Conservation (phyloP, 306 rosid genomes). For the Trifolium fragiferum region DNA sequence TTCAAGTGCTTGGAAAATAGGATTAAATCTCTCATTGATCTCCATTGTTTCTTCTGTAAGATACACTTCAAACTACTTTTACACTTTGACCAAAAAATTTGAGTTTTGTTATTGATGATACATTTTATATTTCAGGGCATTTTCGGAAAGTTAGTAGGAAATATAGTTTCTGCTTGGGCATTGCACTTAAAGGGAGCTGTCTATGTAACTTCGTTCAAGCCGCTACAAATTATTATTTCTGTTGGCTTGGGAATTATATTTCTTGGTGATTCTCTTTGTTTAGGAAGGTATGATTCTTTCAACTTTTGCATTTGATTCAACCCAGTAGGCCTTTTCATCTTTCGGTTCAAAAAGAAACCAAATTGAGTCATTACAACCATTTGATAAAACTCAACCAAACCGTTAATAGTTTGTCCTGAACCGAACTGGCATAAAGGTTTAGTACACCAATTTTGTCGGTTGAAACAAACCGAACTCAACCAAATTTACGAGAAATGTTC, state of each 20-base stretch:
- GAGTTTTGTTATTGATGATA: constrained; percentile 6
- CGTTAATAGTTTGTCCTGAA: neutral
- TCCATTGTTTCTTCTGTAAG: constrained; percentile 84
- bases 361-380: neutral
- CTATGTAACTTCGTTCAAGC: constrained; percentile 78
- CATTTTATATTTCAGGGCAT: constrained; percentile 56
- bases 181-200: constrained; percentile 78
- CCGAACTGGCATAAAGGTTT: neutral
- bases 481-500: no score
- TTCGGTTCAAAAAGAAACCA: neutral
- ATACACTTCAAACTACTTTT: neutral
- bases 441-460: no score
- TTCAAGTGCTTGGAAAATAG: constrained; percentile 76
- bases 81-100: neutral
- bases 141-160: constrained; percentile 70
- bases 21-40: constrained; percentile 55
- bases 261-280: constrained; percentile 74
- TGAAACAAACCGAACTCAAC: no score
- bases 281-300: constrained; percentile 71
- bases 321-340: no score
- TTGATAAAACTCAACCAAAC: neutral
- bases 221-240: constrained; percentile 76
- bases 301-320: neutral
- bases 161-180: constrained; percentile 71
- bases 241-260: constrained; percentile 73